Base-by-base conservation (phyloP, 1,284 basidiomycete species). In the Papiliotrema nemorosa region DNA sequence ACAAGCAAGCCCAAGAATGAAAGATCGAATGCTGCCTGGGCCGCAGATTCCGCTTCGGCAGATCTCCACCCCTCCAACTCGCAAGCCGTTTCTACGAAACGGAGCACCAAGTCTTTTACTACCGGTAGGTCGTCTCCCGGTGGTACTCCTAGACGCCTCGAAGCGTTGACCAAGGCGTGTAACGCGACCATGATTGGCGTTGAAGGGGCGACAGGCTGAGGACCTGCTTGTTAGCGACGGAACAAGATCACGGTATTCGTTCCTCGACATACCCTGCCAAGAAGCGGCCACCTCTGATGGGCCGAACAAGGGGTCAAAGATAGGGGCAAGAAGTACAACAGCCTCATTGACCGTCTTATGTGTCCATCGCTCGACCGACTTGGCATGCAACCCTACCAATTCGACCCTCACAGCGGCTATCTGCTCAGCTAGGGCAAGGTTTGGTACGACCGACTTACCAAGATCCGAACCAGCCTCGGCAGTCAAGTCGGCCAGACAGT, bases 121-220 rank as follows among this genome's bases (percentile, higher is more conserved):
- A 63, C 47, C 0, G 55, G 44, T 6, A 66, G 43, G 10, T 59
- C 20, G 5, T 57, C 35, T n/a, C 51, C 58, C 0, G 64, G 60
- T 2, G 70, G 68, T 21, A 68, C 54, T 10, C 73, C 73, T 0
- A 73, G 58, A 3, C 52, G 44, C 14, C 64, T 58, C 7, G 60
- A 50, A 6, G 66, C 58, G 6, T 31, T 38, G 14, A 69, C 66
- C 14, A 75, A 59, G 0, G 61, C 56, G 24, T 64, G 57, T n/a
- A 75, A 63, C 1, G 69, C 58, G 13, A 52, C 27, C 18, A 66
- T 58, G 24, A 73, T 50, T 0, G 52, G 31, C 7, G 55, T 47
- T 3, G 66, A 69, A 1, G 70, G 66, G 7, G 56, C 29, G 2
- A 57, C 47, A 0, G 72, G 72, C 16, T 59, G 44, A 1, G 54